Evolutionary conservation across 257 asterid genomes (phyloP), one percentile per base, ranked within the genome.

Genomic region (Gentiana straminea): DNA sequence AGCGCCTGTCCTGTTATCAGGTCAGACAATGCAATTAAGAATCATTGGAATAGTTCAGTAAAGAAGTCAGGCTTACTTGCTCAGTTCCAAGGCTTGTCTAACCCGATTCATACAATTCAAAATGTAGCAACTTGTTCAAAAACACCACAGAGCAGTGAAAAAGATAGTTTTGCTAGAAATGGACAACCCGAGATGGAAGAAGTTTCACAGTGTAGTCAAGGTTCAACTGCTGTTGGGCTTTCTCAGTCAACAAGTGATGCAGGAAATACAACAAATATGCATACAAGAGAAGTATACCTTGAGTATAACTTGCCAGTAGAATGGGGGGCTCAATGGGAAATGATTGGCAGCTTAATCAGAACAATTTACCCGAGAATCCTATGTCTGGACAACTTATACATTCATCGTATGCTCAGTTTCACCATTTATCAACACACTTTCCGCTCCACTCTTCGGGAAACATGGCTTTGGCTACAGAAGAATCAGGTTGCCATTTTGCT

Each of bases 1-100:
- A 49, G 50, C 51, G 46, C 62, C 57, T 72, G 24, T 24, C 24
- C 65, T 62, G 73, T 66, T 57, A 64, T 67, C 95, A 89, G 97
- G 83, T 77, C 95, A 35, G 97, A 89, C 70, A 89, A 89, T 70
- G 72, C 97, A n/a, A 89, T 89, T 41, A 89, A 89, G 73, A 89
- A 89, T 76, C 97, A 89, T 58, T 85, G 97, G 97, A 85, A 85
- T 68, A 81, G 94, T 74, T 89, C 97, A 35, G 94, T 85, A 70
- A 89, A 89, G 79, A 89, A 89, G 83, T 88, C 99, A 52, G 99
- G 97, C 52, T 72, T 86, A 66, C 84, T 92, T 76, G 66, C 90
- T 56, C 91, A 79, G 76, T 86, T 72, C 72, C 86, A 86, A 71
- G 81, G 81, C 55, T 75, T 51, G 35, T 91, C 94, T 12, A 82